A percentile compares a stretch with the other conserved stretches of the same genome.
phyloP scores from a whole-genome alignment of 2,329 filamentous ascomycete species.

The Phialemoniopsis sp. region DNA sequence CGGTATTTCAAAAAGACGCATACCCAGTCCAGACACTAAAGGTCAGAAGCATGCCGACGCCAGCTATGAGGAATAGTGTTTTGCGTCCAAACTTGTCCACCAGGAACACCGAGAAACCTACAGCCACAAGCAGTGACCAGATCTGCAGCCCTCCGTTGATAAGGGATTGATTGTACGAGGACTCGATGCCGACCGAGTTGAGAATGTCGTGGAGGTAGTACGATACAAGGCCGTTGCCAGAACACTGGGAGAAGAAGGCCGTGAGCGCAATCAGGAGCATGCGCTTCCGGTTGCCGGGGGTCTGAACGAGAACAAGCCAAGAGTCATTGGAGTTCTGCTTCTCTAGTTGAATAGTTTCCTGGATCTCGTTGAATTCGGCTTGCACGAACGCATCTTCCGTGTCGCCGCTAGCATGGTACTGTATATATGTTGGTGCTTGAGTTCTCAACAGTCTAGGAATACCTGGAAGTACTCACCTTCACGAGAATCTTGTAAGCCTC shows the following conservation, averaged over 20 bases:
- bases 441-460: too few species aligned
- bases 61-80: conserved; percentile 10
- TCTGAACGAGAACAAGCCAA: conserved; percentile 29
- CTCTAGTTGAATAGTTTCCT: conserved; percentile 39
- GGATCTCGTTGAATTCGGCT: conserved; percentile 41
- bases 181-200: conserved; percentile 9
- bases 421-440: too few species aligned
- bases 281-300: conserved; percentile 6
- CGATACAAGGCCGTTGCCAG: conserved; percentile 9
- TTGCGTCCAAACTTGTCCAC: conserved; percentile 22
- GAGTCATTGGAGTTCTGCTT: conserved; percentile 21
- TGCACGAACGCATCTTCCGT: conserved; percentile 35
- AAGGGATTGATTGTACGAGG: conserved; percentile 6
- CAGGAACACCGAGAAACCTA: conserved; percentile 15
- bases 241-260: conserved; percentile 21
- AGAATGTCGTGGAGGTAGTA: conserved; percentile 9
- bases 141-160: conserved; percentile 13
- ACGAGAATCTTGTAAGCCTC: conserved; percentile 17
- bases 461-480: too few species aligned
- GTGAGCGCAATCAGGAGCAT: conserved; percentile 20
- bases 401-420: conserved; percentile 3
- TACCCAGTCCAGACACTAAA: conserved; percentile 17
- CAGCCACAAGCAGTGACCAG: conserved; percentile 18
- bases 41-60: conserved; percentile 17
- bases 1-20: conserved; percentile 7